These are phyloP conservation scores for Candida nanaspora DNA, from an alignment of 805 yeast species.

Conservation along the genomic window DNA sequence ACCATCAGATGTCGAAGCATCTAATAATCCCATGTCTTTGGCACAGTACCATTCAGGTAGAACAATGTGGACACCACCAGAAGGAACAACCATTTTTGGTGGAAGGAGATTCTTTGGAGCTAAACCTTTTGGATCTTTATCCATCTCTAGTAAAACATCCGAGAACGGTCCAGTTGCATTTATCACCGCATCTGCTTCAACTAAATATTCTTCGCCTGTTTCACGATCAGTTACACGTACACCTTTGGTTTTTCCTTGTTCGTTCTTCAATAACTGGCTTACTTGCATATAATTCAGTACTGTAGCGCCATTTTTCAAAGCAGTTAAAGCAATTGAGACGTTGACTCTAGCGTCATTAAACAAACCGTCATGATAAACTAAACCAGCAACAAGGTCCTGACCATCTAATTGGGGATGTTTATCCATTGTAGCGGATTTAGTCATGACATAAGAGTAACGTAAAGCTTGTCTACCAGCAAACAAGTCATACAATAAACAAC, in stretches of 20 bases:
- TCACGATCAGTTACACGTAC: slow-evolving; percentile 69
- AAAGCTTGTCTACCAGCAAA: slow-evolving; percentile 88
- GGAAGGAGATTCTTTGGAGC: slow-evolving; percentile 30
- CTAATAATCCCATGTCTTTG: slow-evolving; percentile 76
- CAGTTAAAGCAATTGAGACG: slow-evolving; percentile 77
- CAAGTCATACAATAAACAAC: slow-evolving; percentile 86
- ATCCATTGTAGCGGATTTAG: slow-evolving; percentile 57
- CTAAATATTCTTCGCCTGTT: slow-evolving; percentile 53
- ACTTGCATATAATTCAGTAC: slow-evolving; percentile 84
- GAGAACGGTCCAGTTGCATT: slow-evolving; percentile 96
- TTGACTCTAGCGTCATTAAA: slow-evolving; percentile 93
- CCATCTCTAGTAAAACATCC: slow-evolving; percentile 82
- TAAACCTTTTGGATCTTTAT: slow-evolving; percentile 57
- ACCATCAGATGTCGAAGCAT: slow-evolving; percentile 90
- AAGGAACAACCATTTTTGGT: slow-evolving; percentile 86
- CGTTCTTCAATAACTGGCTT: slow-evolving; percentile 61
- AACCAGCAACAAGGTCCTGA: slow-evolving; percentile 74
- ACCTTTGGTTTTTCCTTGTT: slow-evolving; percentile 56
- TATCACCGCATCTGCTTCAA: slow-evolving; percentile 68
- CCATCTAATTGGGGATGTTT: slow-evolving; percentile 83
- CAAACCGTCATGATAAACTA: slow-evolving; percentile 92
- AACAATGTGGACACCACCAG: slow-evolving; percentile 89
- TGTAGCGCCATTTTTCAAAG: slow-evolving; percentile 82
- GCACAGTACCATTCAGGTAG: slow-evolving; percentile 93
- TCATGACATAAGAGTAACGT: slow-evolving; percentile 66